Evolutionary conservation across 1,284 basidiomycete genomes (phyloP), one percentile per base, ranked within the genome.

Genomic region (Apiotrichum gracile): DNA sequence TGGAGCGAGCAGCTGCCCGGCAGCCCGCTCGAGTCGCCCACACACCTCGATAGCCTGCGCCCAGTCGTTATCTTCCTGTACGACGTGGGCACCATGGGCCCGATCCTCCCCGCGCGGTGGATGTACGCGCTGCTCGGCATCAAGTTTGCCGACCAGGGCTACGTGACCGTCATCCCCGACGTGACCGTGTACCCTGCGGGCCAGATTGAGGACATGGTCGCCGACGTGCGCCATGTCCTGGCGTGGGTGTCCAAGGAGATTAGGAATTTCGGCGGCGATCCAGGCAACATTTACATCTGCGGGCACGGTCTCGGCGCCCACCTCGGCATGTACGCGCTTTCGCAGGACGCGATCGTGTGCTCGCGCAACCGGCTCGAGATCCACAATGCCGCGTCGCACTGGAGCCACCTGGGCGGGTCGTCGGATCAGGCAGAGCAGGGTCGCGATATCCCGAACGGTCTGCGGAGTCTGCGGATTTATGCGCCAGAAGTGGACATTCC

Each of bases 251-350:
- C 29, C 19, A 55, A 56, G 42, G 53, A 61, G 29, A 55, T 60
- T 26, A 31, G 52, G 13, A 10, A 16, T 16, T 62, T 57, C 44
- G 74, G 73, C 5, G 76, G 75, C 27, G 69, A 74, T 49, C 61
- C 68, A 14, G 47, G 47, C 38, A 56, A 62, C 48, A 73, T 76
- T 49, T 67, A 72, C 42, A 46, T 76, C 1, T 46, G 69, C 51
- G 73, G 75, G 2, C 73, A 75, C 45, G 74, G 75, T 5, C 54
- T 72, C 14, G 71, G 68, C 19, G 72, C 69, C 24, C 72, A 75
- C 52, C 57, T 77, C 19, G 66, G 68, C 13, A 61, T 75, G 55
- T 64, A 74, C 55, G 70, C 74, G 5, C 53, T 67, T 25, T 45
- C 63, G 24, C 64, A 66, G 47, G 60, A 65, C n/a, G 61, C 58